phyloP scores from a whole-genome alignment of 2,329 filamentous ascomycete genomes.

The Verticillium nubilum region DNA sequence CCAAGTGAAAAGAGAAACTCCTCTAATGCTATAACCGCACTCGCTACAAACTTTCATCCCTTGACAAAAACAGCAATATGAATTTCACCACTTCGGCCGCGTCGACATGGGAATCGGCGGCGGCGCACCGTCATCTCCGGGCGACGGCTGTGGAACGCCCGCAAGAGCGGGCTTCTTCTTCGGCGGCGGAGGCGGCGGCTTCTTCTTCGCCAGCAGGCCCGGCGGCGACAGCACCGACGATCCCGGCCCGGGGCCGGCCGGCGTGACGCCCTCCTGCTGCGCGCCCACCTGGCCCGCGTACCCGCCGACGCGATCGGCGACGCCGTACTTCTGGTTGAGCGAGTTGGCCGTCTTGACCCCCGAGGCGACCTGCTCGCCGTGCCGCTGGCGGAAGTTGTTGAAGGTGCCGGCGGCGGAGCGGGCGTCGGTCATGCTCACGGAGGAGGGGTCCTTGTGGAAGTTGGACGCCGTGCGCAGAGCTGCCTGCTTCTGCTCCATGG shows the following conservation, averaged over 20 bases:
- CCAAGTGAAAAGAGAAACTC: neutral
- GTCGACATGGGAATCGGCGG: conserved; percentile 50
- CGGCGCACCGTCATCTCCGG: conserved; percentile 25
- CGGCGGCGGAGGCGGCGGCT: conserved; percentile 43
- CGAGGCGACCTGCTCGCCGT: conserved; percentile 61
- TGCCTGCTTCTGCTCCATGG: conserved; percentile 60
- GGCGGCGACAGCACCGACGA: conserved; percentile 4
- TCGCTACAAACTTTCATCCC: too few species aligned
- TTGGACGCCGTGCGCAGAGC: conserved; percentile 55
- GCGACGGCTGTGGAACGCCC: conserved; percentile 7
- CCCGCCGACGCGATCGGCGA: conserved; percentile 32
- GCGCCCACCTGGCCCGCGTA: conserved; percentile 13
- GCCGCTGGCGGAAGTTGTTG: conserved; percentile 65
- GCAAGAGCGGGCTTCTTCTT: conserved; percentile 45
- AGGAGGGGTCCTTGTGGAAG: conserved; percentile 56
- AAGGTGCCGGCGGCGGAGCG: conserved; percentile 53
- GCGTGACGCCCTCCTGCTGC: conserved; percentile 6
- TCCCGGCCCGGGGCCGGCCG: neutral
- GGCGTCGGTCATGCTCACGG: conserved; percentile 55
- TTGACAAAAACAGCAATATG: too few species aligned
- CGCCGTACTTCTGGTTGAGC: conserved; percentile 57
- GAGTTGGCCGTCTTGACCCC: conserved; percentile 52
- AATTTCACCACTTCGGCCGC: conserved; percentile 36
- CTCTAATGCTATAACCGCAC: neutral
- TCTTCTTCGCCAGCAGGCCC: conserved; percentile 40